Base-by-base conservation (phyloP, 176 grass and related monocot species). In the Pharus latifolius region DNA sequence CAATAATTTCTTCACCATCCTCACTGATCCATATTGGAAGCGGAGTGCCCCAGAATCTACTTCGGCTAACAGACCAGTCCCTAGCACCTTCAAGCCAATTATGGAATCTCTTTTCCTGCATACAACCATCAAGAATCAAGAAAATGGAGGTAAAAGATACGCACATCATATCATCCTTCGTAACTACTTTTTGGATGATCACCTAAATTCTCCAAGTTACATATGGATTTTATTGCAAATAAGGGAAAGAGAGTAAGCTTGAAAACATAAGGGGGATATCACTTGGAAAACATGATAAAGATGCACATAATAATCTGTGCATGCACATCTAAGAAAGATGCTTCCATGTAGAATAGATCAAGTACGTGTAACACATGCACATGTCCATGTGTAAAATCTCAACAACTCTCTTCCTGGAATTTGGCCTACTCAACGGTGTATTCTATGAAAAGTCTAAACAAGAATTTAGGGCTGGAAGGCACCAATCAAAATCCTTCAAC, bases 61-160 rank as follows among this genome's bases (percentile, higher is more conserved):
- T 99, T 83, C 95, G 80, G 64, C 95, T 99, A 60, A 99, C 73
- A 77, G 85, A 90, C 90, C 95, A 99, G 79, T 99, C 95, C 67
- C 95, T 90, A 65, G 95, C 90, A 50, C 91, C 91, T 90, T 99
- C 95, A 53, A 99, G 79, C 95, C 95, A 99, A 70, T 99, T 99
- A 67, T 99, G 90, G 84, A 99, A 99, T 68, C 90, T 69, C 74
- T 91, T 94, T 79, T 99, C 90, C 95, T 99, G 83, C 51, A 65
- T 25, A 10, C 31, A 78, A 60, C 26, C 34, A 68, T 58, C 68
- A 61, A 77, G 34, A 56, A 72, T 2, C 0, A 77, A 37, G 43
- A n/a, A 30, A 63, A 78, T 33, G 49, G 63, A 68, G 18, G 19
- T 64, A 72, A 64, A 80, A 73, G n/a, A 80, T 60, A 81, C 47